These are phyloP conservation scores for Epichloe uncinata DNA, from an alignment of 2,329 filamentous ascomycete genomes.

Conservation along the genomic window DNA sequence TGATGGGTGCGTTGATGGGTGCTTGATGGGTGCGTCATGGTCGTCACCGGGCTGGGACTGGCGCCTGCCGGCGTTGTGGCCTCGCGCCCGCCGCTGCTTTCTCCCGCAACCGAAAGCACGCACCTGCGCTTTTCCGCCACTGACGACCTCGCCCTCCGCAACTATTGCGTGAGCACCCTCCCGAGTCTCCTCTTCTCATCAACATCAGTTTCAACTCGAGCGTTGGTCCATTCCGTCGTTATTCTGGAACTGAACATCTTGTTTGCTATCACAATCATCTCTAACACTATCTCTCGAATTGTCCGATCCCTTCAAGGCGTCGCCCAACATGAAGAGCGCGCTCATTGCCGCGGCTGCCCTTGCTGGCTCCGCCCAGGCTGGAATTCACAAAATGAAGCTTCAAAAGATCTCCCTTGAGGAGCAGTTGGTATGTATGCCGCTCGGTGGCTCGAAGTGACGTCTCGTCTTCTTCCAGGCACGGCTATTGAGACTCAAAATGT, in stretches of 20 bases:
- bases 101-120: too few relatives aligned
- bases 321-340: constrained; percentile 69
- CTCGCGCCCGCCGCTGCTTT: not conserved
- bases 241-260: not conserved
- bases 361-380: constrained; percentile 71
- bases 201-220: not conserved
- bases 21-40: not conserved
- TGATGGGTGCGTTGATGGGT: too few relatives aligned
- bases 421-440: constrained; percentile 60
- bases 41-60: not conserved
- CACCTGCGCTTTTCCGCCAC: not conserved
- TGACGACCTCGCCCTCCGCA: not conserved
- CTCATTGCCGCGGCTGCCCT: constrained; percentile 68
- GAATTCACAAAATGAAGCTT: constrained; percentile 91
- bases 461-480: constrained; percentile 1
- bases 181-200: not conserved
- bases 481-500: not conserved
- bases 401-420: constrained; percentile 89
- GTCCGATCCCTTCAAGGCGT: constrained; percentile 3
- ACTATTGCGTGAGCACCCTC: not conserved
- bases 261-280: not conserved
- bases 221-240: not conserved
- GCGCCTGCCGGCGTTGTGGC: too few relatives aligned
- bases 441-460: not conserved
- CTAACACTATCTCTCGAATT: too few relatives aligned